A percentile compares a stretch with the other conserved stretches of the same genome.
Conservation (phyloP, 2,329 filamentous ascomycete genomes). For the Aureobasidium namibiae region DNA sequence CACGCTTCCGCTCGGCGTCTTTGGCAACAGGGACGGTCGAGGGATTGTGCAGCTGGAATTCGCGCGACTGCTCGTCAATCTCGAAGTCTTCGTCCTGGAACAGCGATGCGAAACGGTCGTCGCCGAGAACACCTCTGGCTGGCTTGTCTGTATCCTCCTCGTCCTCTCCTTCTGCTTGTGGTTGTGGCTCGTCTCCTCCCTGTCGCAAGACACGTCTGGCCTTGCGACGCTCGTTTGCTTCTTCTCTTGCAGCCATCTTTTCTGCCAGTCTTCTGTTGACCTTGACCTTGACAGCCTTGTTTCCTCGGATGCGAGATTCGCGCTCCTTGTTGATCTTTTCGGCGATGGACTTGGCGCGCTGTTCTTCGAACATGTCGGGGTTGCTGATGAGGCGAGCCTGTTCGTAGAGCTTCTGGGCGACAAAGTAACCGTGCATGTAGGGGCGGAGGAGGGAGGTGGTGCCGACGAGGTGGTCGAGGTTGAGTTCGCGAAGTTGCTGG, state of each 20-base stretch:
- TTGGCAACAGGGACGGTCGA: slow-evolving; percentile 51
- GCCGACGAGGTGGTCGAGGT: slow-evolving; percentile 79
- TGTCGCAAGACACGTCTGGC: slow-evolving; percentile 47
- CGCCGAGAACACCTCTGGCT: slow-evolving; percentile 56
- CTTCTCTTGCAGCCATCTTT: slow-evolving; percentile 57
- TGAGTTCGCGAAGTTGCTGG: slow-evolving; percentile 76
- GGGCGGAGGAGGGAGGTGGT: slow-evolving; percentile 83
- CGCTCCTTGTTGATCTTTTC: slow-evolving; percentile 96
- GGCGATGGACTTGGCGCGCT: slow-evolving; percentile 81
- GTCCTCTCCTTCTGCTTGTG: slow-evolving; percentile 29
- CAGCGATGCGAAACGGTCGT: slow-evolving; percentile 77
- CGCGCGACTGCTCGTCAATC: slow-evolving; percentile 80
- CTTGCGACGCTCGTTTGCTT: slow-evolving; percentile 49
- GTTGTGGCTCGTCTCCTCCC: slow-evolving; percentile 44
- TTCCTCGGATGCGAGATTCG: slow-evolving; percentile 86
- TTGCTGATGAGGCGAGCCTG: slow-evolving; percentile 89
- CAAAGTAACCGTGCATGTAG: slow-evolving; percentile 99
- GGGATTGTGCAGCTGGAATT: slow-evolving; percentile 84
- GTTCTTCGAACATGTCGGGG: slow-evolving; percentile 88
- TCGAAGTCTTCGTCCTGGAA: slow-evolving; percentile 92
- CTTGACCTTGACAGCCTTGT: slow-evolving; percentile 74
- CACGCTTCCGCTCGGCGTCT: slow-evolving; percentile 33
- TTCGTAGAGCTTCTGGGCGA: slow-evolving; percentile 89
- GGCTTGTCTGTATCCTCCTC: slow-evolving; percentile 36
- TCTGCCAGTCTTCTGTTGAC: slow-evolving; percentile 74